Base-by-base conservation (phyloP, 78 protist genomes). In the Guillardia theta region DNA sequence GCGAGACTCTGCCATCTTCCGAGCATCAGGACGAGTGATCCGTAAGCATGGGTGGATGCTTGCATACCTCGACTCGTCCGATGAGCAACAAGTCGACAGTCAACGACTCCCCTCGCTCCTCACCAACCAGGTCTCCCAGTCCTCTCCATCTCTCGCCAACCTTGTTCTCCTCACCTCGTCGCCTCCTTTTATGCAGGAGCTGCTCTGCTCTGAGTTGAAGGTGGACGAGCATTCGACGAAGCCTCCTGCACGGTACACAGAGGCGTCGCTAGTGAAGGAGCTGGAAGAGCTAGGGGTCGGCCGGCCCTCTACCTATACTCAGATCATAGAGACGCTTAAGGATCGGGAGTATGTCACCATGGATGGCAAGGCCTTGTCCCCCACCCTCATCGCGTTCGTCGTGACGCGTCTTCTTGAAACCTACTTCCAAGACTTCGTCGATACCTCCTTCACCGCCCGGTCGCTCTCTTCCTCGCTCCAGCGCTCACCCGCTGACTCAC, bases 241-340 rank as follows among this genome's bases (percentile, higher is more conserved):
- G 88, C 62, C 43, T 36, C 39, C 27, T 41, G 39, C 41, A 6
- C 80, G 90, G 50, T 78, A 43, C 48, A 92, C 94, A 0, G 36
- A 53, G 62, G 88, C 90, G 48, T 53, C 94, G 41, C 30, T 78
- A 18, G 90, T 78, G 43, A 78, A 78, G 90, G 90, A 78, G 90
- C 50, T 78, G 33, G 92, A 47, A 62, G 92, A 46, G 90, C 50
- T 43, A 2, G 94, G 94, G 30, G 15, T 93, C 44, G 94, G 94
- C 9, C 94, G 94, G 27, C 94, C 94, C 48, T 93, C 94, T 24
- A 93, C 94, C 19, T 93, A 93, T 90, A 64, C 94, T 37, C 27
- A n/a, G 77, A 93, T 76, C 47, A 21, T 93, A 24, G 41, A 39
- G 44, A 43, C 50, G 44, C 90, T 78, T n/a, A 78, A 78, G 8